Evolutionary conservation across 306 rosid genomes (phyloP).

Genomic region (Cercis canadensis): DNA sequence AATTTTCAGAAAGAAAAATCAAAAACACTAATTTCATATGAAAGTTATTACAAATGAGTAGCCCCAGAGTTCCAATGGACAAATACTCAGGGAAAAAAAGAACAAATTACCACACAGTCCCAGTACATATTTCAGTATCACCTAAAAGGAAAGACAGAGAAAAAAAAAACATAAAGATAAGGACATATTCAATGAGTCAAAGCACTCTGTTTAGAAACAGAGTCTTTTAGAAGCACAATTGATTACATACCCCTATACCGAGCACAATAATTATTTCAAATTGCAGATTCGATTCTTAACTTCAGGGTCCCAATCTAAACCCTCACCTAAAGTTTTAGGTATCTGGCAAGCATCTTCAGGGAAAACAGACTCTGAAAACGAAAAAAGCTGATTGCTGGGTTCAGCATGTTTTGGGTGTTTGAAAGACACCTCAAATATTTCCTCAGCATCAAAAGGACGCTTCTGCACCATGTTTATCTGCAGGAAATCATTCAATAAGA

Average conservation of each 20-base stretch:
- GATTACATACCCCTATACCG: neutral
- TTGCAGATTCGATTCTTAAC: constrained; percentile 2
- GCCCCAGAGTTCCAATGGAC: neutral
- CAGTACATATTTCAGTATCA: no score
- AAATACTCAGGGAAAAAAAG: neutral
- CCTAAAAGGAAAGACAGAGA: neutral
- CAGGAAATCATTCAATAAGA: constrained; percentile 29
- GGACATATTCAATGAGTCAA: neutral
- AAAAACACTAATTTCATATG: no score
- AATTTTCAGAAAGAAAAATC: neutral
- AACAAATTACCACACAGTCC: no score
- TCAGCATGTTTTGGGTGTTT: constrained; percentile 73
- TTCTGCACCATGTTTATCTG: constrained; percentile 87
- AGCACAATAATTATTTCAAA: neutral
- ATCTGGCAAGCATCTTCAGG: constrained; percentile 47
- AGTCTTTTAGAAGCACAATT: constrained; percentile 1
- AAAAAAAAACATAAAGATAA: neutral
- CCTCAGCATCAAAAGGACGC: constrained; percentile 76
- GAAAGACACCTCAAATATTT: constrained; percentile 62
- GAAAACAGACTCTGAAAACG: constrained; percentile 76
- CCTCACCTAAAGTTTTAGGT: constrained; percentile 68
- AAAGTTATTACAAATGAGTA: neutral
- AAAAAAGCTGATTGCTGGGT: constrained; percentile 55
- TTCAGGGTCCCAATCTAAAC: constrained; percentile 8
- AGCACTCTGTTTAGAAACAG: neutral